A percentile compares a stretch with the other conserved stretches of the same genome.
Evolutionary conservation across 345 rosid genomes (phyloP).

Genomic region (Adansonia digitata): DNA sequence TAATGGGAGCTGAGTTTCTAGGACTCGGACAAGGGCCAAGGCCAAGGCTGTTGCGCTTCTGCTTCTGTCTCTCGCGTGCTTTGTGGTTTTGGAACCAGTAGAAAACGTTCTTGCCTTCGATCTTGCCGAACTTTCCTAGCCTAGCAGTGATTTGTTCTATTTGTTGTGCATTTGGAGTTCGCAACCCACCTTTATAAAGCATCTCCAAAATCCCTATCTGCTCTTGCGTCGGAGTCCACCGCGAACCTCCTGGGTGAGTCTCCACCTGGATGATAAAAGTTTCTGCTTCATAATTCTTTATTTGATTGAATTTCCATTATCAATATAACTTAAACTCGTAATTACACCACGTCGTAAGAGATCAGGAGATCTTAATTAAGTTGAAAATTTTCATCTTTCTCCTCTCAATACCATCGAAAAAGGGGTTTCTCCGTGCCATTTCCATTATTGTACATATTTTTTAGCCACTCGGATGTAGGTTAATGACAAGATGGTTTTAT

Average conservation of each 20-base stretch:
- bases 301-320: neutral
- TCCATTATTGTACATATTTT: neutral
- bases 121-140: conserved; percentile 80
- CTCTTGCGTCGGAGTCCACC: too few species aligned
- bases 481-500: neutral
- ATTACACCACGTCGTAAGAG: neutral
- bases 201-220: too few species aligned
- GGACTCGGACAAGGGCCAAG: too few species aligned
- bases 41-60: conserved; percentile 68
- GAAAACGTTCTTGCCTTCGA: conserved; percentile 93
- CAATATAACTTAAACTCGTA: neutral
- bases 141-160: conserved; percentile 86
- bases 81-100: conserved; percentile 99
- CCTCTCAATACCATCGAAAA: neutral
- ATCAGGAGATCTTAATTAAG: neutral
- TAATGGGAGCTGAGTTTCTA: conserved; percentile 26
- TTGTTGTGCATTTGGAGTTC: conserved; percentile 91
- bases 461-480: neutral
- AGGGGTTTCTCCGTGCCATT: neutral
- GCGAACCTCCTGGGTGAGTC: conserved; percentile 85
- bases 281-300: neutral
- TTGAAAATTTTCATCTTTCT: neutral
- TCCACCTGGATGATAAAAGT: conserved; percentile 44
- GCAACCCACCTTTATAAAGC: conserved; percentile 80
- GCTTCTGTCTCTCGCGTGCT: conserved; percentile 98